Evolutionary conservation across 371 early-diverging fungal species (phyloP).

Genomic region (Caulochytrium protostelioides): DNA sequence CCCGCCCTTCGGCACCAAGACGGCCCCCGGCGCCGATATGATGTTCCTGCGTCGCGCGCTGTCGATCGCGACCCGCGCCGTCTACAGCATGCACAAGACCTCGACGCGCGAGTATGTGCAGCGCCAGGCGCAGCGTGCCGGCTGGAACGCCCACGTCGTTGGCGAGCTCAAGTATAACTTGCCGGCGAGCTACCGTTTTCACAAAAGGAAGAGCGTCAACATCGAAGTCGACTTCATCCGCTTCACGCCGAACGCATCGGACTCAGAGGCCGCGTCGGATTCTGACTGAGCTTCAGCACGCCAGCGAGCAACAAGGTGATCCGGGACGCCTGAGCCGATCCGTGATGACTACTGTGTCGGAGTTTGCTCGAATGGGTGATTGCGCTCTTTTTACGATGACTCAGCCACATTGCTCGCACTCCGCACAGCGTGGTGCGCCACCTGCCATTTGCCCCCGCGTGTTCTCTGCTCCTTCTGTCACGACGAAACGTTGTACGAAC

Average conservation of each 20-base stretch:
- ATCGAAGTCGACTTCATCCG: conserved; percentile 56
- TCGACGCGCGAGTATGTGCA: conserved; percentile 54
- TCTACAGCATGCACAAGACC: conserved; percentile 63
- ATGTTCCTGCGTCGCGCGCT: conserved; percentile 47
- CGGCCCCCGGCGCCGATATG: conserved; percentile 48
- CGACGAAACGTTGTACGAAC: no score
- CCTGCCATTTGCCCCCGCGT: no score
- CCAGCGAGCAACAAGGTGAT: no score
- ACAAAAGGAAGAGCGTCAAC: conserved; percentile 51
- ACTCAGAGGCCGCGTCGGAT: no score
- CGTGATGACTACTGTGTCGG: no score
- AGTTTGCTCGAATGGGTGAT: no score
- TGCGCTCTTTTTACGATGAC: no score
- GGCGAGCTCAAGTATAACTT: conserved; percentile 1
- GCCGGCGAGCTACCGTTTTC: conserved; percentile 45
- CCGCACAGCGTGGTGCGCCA: no score
- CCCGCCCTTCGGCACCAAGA: conserved; percentile 68
- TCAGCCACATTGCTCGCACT: no score
- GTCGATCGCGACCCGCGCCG: conserved; percentile 33
- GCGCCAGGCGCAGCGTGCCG: conserved; percentile 33
- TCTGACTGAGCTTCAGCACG: no score
- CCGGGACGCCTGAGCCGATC: no score
- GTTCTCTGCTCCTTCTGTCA: no score
- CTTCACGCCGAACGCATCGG: conserved; percentile 16
- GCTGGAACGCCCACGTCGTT: not conserved